These are phyloP conservation scores for Penicillium lividum DNA, from an alignment of 495 filamentous ascomycete genomes.

Conservation along the genomic window DNA sequence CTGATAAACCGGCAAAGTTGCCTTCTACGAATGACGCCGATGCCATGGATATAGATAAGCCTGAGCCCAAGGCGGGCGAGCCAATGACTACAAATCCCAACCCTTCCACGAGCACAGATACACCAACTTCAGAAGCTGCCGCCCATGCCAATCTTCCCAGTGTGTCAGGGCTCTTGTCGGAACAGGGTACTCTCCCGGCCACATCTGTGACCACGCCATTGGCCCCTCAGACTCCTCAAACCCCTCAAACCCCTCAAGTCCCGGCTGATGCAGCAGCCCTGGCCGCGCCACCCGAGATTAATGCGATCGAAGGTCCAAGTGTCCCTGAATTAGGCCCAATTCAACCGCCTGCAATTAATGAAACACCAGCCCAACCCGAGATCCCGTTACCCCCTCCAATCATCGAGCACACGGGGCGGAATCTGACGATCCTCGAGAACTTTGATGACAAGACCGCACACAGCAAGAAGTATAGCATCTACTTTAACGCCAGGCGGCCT, in stretches of 20 bases:
- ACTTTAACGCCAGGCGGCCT: conserved; percentile 54
- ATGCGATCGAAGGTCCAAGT: conserved; percentile 14
- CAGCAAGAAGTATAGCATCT: conserved; percentile 50
- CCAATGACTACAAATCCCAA: neutral
- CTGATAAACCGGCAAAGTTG: neutral
- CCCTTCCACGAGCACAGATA: conserved; percentile 6
- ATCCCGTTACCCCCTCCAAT: conserved; percentile 38
- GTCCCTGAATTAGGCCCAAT: neutral
- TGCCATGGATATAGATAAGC: conserved; percentile 17
- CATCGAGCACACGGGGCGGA: conserved; percentile 53
- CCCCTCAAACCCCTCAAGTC: conserved; percentile 16
- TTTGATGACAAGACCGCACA: conserved; percentile 56
- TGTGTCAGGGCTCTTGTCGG: neutral
- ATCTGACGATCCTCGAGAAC: conserved; percentile 55
- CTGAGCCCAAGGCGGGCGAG: neutral
- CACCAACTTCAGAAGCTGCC: conserved; percentile 13
- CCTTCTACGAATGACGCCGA: neutral
- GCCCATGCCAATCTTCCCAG: conserved; percentile 10
- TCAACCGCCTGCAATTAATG: conserved; percentile 17
- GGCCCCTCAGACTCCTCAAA: conserved; percentile 15
- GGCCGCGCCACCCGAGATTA: conserved; percentile 21
- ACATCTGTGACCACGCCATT: conserved; percentile 12
- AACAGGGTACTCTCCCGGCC: conserved; percentile 7
- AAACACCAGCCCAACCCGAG: conserved; percentile 15
- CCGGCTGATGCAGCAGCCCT: conserved; percentile 15